Conservation (phyloP, 208 protist species). For the Crithidia brevicula region DNA sequence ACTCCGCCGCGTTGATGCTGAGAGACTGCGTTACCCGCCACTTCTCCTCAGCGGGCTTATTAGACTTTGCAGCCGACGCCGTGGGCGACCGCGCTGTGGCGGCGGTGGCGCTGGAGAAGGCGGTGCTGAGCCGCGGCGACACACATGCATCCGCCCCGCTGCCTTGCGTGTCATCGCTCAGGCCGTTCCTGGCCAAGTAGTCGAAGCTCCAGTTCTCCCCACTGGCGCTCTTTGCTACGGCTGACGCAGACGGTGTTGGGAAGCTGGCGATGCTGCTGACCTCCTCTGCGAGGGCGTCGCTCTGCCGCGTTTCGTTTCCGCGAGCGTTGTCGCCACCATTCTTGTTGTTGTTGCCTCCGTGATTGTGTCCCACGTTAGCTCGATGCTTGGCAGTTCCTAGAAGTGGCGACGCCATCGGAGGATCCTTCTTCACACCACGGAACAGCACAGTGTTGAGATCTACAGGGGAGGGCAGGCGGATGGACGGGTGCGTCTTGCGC, state of each 20-base stretch:
- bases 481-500: not conserved
- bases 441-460: conserved; percentile 3
- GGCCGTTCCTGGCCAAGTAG: not conserved
- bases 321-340: not conserved
- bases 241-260: not conserved
- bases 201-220: not conserved
- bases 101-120: not conserved
- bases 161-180: not conserved
- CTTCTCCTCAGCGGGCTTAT: not conserved
- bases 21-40: conserved; percentile 26
- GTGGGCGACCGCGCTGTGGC: not conserved
- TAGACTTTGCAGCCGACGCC: not conserved
- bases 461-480: conserved; percentile 17
- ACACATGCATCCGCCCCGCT: not conserved
- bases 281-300: too few relatives aligned
- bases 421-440: not conserved
- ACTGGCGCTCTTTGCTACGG: not conserved
- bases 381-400: not conserved
- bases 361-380: not conserved
- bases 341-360: conserved; percentile 2
- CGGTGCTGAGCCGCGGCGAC: not conserved
- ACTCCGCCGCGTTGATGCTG: conserved; percentile 9
- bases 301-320: too few relatives aligned
- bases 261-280: not conserved
- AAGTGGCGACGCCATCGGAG: not conserved